phyloP scores from a whole-genome alignment of 148 eudicot species.

The Dianthus caryophyllus region DNA sequence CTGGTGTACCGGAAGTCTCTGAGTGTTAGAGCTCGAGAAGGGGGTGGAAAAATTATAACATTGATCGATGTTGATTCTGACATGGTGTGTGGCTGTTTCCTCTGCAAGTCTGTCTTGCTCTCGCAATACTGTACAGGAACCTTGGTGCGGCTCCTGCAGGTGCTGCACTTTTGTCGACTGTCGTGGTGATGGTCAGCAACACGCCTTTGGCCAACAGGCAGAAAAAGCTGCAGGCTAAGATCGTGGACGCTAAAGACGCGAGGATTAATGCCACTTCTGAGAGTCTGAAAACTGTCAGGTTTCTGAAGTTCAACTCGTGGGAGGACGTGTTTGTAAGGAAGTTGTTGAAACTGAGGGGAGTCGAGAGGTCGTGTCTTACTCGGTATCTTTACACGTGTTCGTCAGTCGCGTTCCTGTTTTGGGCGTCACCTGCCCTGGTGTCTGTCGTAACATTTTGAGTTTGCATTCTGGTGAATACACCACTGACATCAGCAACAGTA shows the following conservation, averaged over 20 bases:
- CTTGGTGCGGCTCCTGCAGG: conserved; percentile 61
- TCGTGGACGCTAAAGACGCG: conserved; percentile 76
- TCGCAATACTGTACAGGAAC: conserved; percentile 52
- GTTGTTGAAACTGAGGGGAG: conserved; percentile 50
- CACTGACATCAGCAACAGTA: conserved; percentile 65
- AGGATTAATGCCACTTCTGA: conserved; percentile 80
- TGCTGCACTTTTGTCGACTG: conserved; percentile 57
- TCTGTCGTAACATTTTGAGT: conserved; percentile 76
- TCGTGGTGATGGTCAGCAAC: conserved; percentile 67
- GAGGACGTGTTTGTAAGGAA: conserved; percentile 50
- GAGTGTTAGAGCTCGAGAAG: conserved; percentile 43
- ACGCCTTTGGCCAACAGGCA: conserved; percentile 68
- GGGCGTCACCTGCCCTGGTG: conserved; percentile 83
- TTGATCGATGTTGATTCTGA: conserved; percentile 69
- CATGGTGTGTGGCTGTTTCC: conserved; percentile 85
- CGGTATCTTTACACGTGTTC: conserved; percentile 75
- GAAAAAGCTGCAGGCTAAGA: conserved; percentile 51
- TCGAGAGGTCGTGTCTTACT: conserved; percentile 48
- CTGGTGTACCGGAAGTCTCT: conserved; percentile 58
- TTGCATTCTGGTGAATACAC: conserved; percentile 53
- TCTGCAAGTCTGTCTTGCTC: conserved; percentile 57
- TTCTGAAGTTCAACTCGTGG: conserved; percentile 83
- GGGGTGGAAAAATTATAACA: conserved; percentile 52
- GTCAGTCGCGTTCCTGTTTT: conserved; percentile 66
- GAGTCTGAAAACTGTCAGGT: conserved; percentile 73